Base-by-base conservation (phyloP, 108 stramenopile genomes). In the Nannochloropsis granulata region DNA sequence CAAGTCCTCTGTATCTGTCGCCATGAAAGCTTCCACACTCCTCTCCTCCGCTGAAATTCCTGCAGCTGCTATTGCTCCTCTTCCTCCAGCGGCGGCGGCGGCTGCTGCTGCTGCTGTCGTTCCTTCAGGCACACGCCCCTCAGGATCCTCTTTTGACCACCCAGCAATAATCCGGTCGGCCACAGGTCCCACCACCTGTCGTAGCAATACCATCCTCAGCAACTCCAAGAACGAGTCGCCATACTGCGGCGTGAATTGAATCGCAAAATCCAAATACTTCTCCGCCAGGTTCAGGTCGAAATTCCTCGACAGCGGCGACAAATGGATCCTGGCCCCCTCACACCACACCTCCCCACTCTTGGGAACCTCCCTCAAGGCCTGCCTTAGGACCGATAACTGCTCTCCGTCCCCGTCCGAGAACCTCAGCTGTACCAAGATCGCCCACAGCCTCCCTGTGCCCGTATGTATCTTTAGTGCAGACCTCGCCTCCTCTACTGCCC, bases 311-410 rank as follows among this genome's bases (percentile, higher is more conserved):
- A 91, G 83, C n/a, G 90, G 90, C 42, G 87, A 85, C 34, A 91
- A 79, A 24, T 82, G 90, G 0, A 85, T 44, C n/a, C 90, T 84
- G 12, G 90, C 92, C 23, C 94, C 96, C 90, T 98, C 98, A 85
- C 97, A 96, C 98, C 98, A 97, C 5, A 98, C 98, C 84, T 98
- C 98, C 14, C 98, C 96, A 79, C 94, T 95, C 88, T 98, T 98
- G 19, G 96, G 98, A 24, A 97, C 96, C 44, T 94, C 94, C 86
- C 93, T 92, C 79, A 97, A 86, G 12, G 98, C 96, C 80, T 85
- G 88, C 82, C 92, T 92, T 43, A 97, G 88, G 5, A 93, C 90
- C 12, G 89, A 82, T 44, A 92, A 89, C 87, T 96, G 95, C 46
- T 90, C 90, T 80, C 89, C 82, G 88, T 94, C 96, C 81, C 93